These are phyloP conservation scores for Mariannaea sp. DNA, from an alignment of 2,329 filamentous ascomycete genomes.

Conservation along the genomic window DNA sequence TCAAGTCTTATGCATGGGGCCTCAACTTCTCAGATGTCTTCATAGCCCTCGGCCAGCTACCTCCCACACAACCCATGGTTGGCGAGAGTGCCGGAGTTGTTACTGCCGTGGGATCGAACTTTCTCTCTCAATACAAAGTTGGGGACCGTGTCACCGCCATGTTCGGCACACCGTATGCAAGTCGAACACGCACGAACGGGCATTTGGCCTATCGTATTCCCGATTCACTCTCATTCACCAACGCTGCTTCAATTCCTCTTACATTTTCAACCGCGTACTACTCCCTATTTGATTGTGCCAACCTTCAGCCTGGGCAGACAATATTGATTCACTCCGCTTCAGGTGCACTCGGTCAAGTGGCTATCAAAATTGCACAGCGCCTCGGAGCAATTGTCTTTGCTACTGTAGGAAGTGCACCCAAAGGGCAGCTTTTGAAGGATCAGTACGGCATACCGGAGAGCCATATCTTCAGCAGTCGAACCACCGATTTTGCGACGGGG, in stretches of 20 bases:
- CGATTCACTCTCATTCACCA: slow-evolving; percentile 13
- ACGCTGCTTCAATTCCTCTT: slow-evolving; percentile 16
- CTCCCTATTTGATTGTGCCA: slow-evolving; percentile 6
- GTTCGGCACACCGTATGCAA: slow-evolving; percentile 5
- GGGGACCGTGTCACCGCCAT: slow-evolving; percentile 14
- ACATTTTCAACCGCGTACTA: slow-evolving; percentile 18
- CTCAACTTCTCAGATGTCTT: slow-evolving; percentile 14
- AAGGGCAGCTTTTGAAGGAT: slow-evolving; percentile 9
- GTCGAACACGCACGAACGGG: slow-evolving; percentile 1
- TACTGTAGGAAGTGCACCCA: slow-evolving; percentile 6
- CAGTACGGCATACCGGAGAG: slow-evolving; percentile 9
- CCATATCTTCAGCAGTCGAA: slow-evolving; percentile 16
- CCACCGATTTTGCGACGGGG: neutral
- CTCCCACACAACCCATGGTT: slow-evolving; percentile 1
- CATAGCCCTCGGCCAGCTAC: slow-evolving; percentile 4
- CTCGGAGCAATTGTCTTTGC: slow-evolving; percentile 13
- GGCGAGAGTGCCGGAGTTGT: slow-evolving; percentile 12
- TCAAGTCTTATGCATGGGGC: slow-evolving; percentile 6
- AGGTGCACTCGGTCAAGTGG: slow-evolving; percentile 11
- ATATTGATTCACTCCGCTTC: slow-evolving; percentile 15
- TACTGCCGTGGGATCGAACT: slow-evolving; percentile 11
- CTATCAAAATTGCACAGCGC: slow-evolving; percentile 9
- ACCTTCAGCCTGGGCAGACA: slow-evolving; percentile 22
- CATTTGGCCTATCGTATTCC: slow-evolving; percentile 10
- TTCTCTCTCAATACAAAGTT: neutral